Conservation (phyloP, 2,329 filamentous ascomycete species). For the Botrytis byssoidea region DNA sequence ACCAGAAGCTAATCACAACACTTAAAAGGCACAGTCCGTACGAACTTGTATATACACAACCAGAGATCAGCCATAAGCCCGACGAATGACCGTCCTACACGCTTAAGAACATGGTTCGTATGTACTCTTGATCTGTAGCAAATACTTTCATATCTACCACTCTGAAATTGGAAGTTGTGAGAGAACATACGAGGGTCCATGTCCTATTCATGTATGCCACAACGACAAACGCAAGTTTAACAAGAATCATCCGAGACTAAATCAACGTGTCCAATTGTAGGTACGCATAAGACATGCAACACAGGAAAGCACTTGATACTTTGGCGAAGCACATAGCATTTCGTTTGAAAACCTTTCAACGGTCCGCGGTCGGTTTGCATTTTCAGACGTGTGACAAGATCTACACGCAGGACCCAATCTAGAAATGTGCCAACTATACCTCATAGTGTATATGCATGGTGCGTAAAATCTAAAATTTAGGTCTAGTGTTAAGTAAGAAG, state of each 20-base stretch:
- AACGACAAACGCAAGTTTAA: background rate
- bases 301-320: background rate
- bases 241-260: background rate
- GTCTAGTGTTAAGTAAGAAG: background rate
- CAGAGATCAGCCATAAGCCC: background rate
- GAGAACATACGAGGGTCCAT: background rate
- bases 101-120: background rate
- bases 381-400: background rate
- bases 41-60: background rate
- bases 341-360: background rate
- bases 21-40: background rate
- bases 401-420: background rate
- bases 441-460: background rate
- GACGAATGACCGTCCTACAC: background rate
- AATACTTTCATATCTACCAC: background rate
- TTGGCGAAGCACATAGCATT: background rate
- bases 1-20: background rate
- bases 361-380: background rate
- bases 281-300: background rate
- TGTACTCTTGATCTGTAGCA: background rate
- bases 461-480: background rate
- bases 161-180: background rate
- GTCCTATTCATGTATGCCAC: background rate
- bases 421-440: background rate
- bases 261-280: background rate